Conservation (phyloP, 2,329 filamentous ascomycete species). For the Penicillium sp. region DNA sequence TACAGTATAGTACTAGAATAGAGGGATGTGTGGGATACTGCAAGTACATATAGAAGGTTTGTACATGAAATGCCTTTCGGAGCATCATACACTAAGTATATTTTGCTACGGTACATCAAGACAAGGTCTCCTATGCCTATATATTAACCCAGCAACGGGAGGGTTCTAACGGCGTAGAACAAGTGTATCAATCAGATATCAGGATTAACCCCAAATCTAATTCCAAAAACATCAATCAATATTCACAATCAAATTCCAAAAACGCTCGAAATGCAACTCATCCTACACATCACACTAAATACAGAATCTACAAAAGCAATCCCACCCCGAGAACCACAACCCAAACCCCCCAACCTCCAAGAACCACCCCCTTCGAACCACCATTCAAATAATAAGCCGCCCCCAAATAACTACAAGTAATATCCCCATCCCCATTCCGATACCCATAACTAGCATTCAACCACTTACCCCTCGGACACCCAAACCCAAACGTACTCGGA, state of each 20-base stretch:
- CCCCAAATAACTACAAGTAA: conserved; percentile 68
- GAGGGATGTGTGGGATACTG: not conserved
- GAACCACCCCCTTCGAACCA: conserved; percentile 30
- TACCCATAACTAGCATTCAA: conserved; percentile 60
- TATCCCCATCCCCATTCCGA: conserved; percentile 44
- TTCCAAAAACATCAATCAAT: no score
- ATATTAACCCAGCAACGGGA: no score
- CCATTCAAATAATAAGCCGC: conserved; percentile 60
- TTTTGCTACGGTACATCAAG: no score
- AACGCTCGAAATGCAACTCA: conserved; percentile 2
- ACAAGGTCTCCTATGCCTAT: no score
- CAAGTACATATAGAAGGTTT: no score
- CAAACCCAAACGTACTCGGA: conserved; percentile 75
- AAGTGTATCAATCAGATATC: no score
- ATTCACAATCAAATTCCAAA: not conserved
- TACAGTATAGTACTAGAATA: no score
- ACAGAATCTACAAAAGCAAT: conserved; percentile 22
- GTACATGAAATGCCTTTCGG: no score
- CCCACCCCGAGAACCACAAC: conserved; percentile 27
- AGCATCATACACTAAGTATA: no score
- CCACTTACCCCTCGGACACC: conserved; percentile 67
- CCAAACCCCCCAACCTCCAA: conserved; percentile 17
- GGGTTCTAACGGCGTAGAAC: no score
- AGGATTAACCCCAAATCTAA: no score
- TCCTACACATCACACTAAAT: not conserved